Conservation (phyloP, 2,329 filamentous ascomycete species). For the Arthrobotrys conoides region DNA sequence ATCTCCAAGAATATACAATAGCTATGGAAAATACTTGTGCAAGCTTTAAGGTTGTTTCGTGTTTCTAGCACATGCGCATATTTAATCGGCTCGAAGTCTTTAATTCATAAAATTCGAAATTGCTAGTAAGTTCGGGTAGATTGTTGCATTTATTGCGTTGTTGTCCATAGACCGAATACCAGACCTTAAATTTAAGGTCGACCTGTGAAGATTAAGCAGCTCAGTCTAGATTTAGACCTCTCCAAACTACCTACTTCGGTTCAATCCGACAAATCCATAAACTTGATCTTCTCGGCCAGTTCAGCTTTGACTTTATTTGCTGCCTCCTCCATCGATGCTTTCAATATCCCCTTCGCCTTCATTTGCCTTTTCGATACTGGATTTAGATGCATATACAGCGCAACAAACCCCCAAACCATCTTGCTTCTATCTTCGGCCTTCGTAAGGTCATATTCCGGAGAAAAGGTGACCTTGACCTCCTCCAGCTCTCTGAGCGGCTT, state of each 20-base stretch:
- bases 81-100: no score
- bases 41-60: no score
- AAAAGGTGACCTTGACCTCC: constrained; percentile 43
- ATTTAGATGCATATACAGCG: constrained; percentile 52
- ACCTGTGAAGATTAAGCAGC: no score
- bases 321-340: neutral
- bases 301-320: constrained; percentile 15
- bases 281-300: constrained; percentile 24
- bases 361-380: constrained; percentile 21
- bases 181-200: no score
- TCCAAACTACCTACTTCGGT: neutral
- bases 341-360: constrained; percentile 10
- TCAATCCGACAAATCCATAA: neutral
- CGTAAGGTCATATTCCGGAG: constrained; percentile 50
- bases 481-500: constrained; percentile 44
- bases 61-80: no score
- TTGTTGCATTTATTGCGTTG: constrained; percentile 9
- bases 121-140: neutral
- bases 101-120: no score
- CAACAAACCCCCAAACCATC: constrained; percentile 52
- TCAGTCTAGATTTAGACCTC: no score
- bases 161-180: neutral
- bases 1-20: no score
- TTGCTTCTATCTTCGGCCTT: constrained; percentile 47
- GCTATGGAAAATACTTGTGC: no score